These are phyloP conservation scores for Colletotrichum destructivum DNA, from an alignment of 2,329 filamentous ascomycete genomes.

Conservation along the genomic window DNA sequence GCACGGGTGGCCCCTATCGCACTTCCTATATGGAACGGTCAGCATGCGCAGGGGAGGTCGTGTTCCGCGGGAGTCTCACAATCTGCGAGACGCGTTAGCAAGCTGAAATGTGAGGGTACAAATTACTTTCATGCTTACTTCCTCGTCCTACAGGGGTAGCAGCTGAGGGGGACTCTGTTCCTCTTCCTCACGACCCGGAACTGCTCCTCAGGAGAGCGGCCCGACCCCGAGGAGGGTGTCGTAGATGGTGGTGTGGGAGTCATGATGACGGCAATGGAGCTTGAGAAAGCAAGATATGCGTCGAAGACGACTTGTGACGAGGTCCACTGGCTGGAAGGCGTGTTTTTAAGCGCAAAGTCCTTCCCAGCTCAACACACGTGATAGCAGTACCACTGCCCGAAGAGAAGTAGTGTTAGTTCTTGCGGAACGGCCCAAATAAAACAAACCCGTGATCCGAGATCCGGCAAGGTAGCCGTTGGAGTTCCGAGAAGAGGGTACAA, in stretches of 20 bases:
- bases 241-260: constrained; percentile 84
- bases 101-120: constrained; percentile 1
- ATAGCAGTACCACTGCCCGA: constrained; percentile 1
- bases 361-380: constrained; percentile 20
- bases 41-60: constrained; percentile 8
- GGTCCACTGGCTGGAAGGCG: constrained; percentile 10
- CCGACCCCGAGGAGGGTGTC: constrained; percentile 79
- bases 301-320: constrained; percentile 1
- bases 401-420: neutral
- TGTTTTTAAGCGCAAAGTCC: constrained; percentile 3
- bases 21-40: constrained; percentile 78
- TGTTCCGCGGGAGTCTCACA: constrained; percentile 47
- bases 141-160: constrained; percentile 89
- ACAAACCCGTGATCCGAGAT: neutral
- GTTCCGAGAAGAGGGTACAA: constrained; percentile 3
- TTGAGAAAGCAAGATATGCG: constrained; percentile 5
- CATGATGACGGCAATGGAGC: constrained; percentile 64
- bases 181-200: constrained; percentile 92
- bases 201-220: constrained; percentile 85
- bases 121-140: constrained; percentile 73
- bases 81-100: constrained; percentile 52
- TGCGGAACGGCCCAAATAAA: constrained; percentile 19
- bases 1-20: constrained; percentile 91
- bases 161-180: constrained; percentile 92
- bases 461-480: constrained; percentile 17